Percentiles rank a stretch among this genome's conserved stretches.
Evolutionary conservation across 1,284 basidiomycete genomes (phyloP).

Genomic region (Spongiforma sp.): DNA sequence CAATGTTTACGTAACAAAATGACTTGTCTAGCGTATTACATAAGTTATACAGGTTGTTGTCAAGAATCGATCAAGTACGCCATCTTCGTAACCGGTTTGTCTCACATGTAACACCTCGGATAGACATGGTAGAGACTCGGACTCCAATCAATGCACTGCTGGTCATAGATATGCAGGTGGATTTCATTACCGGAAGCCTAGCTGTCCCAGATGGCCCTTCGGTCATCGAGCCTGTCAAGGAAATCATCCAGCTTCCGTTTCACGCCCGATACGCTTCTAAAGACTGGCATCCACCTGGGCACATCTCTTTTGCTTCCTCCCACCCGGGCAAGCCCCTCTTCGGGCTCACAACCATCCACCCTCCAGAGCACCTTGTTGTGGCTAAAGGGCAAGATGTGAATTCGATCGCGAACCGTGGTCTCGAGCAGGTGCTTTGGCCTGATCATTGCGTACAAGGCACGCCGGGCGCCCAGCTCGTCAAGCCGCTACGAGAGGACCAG

Average conservation of each 20-base stretch:
- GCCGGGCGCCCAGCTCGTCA: constrained; percentile 47
- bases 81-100: too few relatives aligned
- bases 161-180: constrained; percentile 38
- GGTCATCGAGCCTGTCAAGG: constrained; percentile 48
- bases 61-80: too few relatives aligned
- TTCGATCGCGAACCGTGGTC: constrained; percentile 29
- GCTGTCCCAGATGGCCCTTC: constrained; percentile 49
- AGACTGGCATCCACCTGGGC: constrained; percentile 54
- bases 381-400: constrained; percentile 22
- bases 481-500: constrained; percentile 41
- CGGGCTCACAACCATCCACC: constrained; percentile 43
- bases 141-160: constrained; percentile 30
- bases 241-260: constrained; percentile 48
- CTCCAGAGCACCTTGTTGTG: constrained; percentile 41
- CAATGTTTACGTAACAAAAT: too few relatives aligned
- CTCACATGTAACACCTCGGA: constrained; percentile 7
- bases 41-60: too few relatives aligned
- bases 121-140: constrained; percentile 23
- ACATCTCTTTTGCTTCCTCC: constrained; percentile 54
- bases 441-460: constrained; percentile 54
- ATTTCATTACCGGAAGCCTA: constrained; percentile 48
- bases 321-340: constrained; percentile 43
- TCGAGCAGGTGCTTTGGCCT: constrained; percentile 57
- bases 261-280: constrained; percentile 48
- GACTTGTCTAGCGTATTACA: too few relatives aligned